phyloP scores from a whole-genome alignment of 768 basidiomycete species.

The Leccinum boreale region DNA sequence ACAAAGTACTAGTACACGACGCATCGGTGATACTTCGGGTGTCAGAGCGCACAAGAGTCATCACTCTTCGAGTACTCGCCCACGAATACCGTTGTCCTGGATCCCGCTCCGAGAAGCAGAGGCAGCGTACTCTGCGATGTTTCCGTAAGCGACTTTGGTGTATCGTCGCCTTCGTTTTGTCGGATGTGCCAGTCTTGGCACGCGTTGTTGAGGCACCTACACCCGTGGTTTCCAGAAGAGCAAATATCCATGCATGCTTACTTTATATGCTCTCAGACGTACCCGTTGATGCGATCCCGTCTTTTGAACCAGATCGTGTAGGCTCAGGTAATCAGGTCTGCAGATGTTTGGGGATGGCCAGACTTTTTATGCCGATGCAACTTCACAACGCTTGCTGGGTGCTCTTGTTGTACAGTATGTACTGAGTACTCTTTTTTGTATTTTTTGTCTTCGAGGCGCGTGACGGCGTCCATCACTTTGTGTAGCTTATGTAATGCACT shows the following conservation, averaged over 20 bases:
- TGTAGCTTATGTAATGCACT: conserved; percentile 5
- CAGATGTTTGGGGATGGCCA: background rate
- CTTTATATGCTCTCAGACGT: background rate
- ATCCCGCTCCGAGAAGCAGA: conserved; percentile 28
- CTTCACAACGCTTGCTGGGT: background rate
- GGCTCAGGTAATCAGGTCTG: background rate
- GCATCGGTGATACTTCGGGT: background rate
- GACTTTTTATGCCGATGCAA: background rate
- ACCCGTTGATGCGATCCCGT: background rate
- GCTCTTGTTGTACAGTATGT: background rate
- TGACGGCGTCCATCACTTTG: too few relatives aligned
- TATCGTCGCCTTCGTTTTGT: background rate
- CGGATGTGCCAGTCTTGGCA: background rate
- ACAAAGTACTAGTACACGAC: background rate
- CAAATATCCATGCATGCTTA: background rate
- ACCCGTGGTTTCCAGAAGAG: background rate
- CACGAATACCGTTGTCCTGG: conserved; percentile 20
- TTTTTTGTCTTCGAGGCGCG: background rate
- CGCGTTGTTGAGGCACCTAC: background rate
- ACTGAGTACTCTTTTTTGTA: background rate
- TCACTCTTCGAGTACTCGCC: background rate
- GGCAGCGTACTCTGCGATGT: conserved; percentile 23
- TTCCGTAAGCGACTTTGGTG: conserved; percentile 19
- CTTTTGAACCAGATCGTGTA: background rate
- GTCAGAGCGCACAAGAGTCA: conserved; percentile 1